Evolutionary conservation across 805 yeast species (phyloP), one percentile per base, ranked within the genome.

Genomic region (Starmera quercuum): DNA sequence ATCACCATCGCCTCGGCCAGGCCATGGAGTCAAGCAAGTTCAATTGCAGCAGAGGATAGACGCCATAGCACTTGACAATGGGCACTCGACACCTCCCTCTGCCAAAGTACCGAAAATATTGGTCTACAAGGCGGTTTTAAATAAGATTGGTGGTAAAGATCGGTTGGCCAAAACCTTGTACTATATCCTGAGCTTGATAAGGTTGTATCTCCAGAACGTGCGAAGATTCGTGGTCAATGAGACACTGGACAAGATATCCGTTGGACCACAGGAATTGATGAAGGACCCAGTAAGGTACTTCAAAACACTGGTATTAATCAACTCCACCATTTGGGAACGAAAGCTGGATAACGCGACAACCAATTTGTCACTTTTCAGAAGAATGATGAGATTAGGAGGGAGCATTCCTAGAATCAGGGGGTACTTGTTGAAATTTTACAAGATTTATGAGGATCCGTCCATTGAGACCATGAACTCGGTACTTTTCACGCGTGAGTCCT

Each of bases 311-410:
- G 31, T 49, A 3, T 46, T 57, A 13, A 29, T 54, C 11, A 49
- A 52, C 29, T 46, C 55, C 17, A 63, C 63, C 3, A 47, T 51
- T 28, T 23, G 46, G 20, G 54, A 61, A 29, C 46, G 55, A 20
- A 63, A 63, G 45, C 59, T 64, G 16, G 49, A 54, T 18, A 77
- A 66, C n/a, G 56, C 64, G 38, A 71, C 68, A 9, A 55, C 52
- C 24, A 73, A 68, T 38, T 61, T 72, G 33, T 71, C 68, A 33
- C 56, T 69, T 9, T 82, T 77, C 53, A 70, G 92, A 54, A 85
- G 78, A 48, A 66, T 77, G 34, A 56, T 81, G 43, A 66, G 90
- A 44, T 79, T 79, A 39, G 90, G 88, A 26, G 73, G 76, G 29
- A 66, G 82, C 6, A 86, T 86, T 2, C 75, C 78, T 53, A 64